A percentile compares a stretch with the other conserved stretches of the same genome.
These are phyloP conservation scores for Solanum chiquidenum DNA, from an alignment of 257 asterid genomes.

Conservation along the genomic window DNA sequence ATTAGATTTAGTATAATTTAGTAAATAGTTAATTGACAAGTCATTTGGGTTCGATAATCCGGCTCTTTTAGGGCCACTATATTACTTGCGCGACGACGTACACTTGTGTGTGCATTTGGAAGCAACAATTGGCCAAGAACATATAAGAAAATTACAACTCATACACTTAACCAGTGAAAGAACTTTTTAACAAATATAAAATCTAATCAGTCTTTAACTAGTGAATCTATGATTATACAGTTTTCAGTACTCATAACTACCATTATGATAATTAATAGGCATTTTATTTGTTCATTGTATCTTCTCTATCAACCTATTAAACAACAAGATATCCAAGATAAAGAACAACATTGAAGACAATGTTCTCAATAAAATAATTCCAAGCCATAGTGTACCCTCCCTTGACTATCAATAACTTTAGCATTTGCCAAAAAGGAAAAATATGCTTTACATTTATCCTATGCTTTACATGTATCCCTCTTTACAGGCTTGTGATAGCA, in stretches of 20 bases:
- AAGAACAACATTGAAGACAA: not conserved
- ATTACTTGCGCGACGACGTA: too few relatives aligned
- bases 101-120: too few relatives aligned
- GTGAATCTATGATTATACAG: not conserved
- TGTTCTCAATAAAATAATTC: not conserved
- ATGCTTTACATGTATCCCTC: not conserved
- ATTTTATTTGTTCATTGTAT: not conserved
- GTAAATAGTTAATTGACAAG: too few relatives aligned
- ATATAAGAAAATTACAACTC: not conserved
- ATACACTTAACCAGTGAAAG: not conserved
- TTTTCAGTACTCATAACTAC: not conserved
- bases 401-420: not conserved
- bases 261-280: not conserved
- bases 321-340: not conserved
- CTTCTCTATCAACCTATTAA: not conserved
- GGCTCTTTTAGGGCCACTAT: too few relatives aligned
- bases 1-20: too few relatives aligned
- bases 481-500: not conserved
- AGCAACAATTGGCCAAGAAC: not conserved
- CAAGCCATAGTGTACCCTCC: not conserved
- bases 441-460: not conserved
- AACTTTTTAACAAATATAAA: not conserved
- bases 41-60: too few relatives aligned
- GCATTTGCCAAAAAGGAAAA: not conserved
- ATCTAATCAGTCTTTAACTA: not conserved